These are phyloP conservation scores for Gypsophila paniculata DNA, from an alignment of 179 eudicot species.

Conservation along the genomic window DNA sequence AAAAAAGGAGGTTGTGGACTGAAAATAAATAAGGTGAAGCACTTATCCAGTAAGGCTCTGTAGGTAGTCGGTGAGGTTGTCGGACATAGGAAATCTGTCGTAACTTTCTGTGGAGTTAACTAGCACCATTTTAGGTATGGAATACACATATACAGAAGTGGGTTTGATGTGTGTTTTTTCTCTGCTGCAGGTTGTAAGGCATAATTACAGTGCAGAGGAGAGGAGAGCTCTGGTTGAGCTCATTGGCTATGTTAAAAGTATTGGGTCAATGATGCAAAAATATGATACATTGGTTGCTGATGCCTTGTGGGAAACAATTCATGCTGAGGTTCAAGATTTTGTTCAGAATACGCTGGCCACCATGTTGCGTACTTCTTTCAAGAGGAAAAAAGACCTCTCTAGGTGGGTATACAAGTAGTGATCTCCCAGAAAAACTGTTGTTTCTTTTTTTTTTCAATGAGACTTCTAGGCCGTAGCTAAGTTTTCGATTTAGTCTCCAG, in stretches of 20 bases:
- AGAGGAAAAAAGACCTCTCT: constrained; percentile 89
- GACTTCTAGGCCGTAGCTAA: background rate
- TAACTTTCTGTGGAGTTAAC: background rate
- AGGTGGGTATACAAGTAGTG: constrained; percentile 41
- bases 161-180: constrained; percentile 5
- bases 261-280: constrained; percentile 86
- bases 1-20: background rate
- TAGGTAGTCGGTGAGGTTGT: background rate
- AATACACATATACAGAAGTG: background rate
- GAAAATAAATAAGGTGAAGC: background rate
- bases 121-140: background rate
- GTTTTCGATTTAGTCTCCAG: constrained; percentile 7
- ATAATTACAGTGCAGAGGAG: constrained; percentile 81
- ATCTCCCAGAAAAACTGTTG: constrained; percentile 5
- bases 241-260: constrained; percentile 85
- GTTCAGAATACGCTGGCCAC: constrained; percentile 91
- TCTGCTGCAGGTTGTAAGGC: constrained; percentile 69
- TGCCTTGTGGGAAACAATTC: constrained; percentile 97
- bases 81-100: background rate
- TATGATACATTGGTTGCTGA: constrained; percentile 90
- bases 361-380: constrained; percentile 89
- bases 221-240: constrained; percentile 90
- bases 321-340: constrained; percentile 98
- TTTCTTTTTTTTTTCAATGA: background rate
- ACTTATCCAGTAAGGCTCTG: background rate